A percentile compares a stretch with the other conserved stretches of the same genome.
Conservation (phyloP, 2,329 filamentous ascomycete species). For the Aspergillus uvarum region DNA sequence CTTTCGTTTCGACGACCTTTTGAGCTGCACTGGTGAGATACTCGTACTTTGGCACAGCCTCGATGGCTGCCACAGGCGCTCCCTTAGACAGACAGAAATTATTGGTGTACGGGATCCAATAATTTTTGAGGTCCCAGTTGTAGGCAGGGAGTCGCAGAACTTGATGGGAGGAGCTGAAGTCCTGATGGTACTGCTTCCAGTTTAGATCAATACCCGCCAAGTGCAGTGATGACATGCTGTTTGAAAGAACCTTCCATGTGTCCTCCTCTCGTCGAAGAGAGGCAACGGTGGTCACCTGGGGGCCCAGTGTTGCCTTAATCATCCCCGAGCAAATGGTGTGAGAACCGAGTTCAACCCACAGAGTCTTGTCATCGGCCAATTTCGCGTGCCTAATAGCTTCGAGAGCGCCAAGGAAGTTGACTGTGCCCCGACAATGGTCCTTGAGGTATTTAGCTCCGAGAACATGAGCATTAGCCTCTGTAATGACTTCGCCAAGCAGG, state of each 20-base stretch:
- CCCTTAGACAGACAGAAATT: constrained; percentile 38
- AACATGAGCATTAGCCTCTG: constrained; percentile 59
- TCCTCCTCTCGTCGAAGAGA: constrained; percentile 45
- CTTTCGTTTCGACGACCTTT: constrained; percentile 29
- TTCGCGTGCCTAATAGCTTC: constrained; percentile 29
- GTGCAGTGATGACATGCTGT: constrained; percentile 38
- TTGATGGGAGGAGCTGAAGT: constrained; percentile 33
- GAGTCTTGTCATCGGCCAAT: constrained; percentile 65
- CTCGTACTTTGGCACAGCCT: constrained; percentile 20
- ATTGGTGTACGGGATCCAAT: constrained; percentile 41
- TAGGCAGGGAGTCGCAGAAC: constrained; percentile 40
- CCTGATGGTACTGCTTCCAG: constrained; percentile 47
- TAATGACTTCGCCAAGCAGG: constrained; percentile 45
- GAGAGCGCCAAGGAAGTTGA: constrained; percentile 48
- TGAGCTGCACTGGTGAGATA: constrained; percentile 35
- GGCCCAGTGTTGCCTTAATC: constrained; percentile 57
- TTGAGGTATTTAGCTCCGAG: constrained; percentile 40
- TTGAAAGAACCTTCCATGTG: constrained; percentile 43
- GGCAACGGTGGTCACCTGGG: constrained; percentile 53
- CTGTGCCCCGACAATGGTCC: constrained; percentile 45
- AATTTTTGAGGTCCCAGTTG: constrained; percentile 43
- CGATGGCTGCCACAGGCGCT: constrained; percentile 23
- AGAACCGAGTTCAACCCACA: constrained; percentile 66
- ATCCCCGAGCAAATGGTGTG: constrained; percentile 50
- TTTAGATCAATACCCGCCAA: constrained; percentile 40